A percentile compares a stretch with the other conserved stretches of the same genome.
Evolutionary conservation across 1,284 basidiomycete species (phyloP).

Genomic region (Abortiporus biennis): DNA sequence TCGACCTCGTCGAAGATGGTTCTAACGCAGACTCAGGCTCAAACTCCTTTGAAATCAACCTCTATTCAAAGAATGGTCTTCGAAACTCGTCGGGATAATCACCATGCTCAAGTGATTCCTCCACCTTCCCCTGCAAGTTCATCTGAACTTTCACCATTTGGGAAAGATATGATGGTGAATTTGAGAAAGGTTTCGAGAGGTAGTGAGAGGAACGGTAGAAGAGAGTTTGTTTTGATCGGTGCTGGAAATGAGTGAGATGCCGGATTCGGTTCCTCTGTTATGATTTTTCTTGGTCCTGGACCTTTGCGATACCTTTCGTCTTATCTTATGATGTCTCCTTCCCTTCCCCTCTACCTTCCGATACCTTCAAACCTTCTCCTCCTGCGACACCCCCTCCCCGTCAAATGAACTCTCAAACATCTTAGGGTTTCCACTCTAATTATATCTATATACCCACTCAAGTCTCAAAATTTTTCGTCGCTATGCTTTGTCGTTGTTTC

Average conservation of each 20-base stretch:
- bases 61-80: too few relatives aligned
- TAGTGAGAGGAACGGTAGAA: constrained; percentile 6
- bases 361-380: too few relatives aligned
- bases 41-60: too few relatives aligned
- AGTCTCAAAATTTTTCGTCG: too few relatives aligned
- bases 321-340: constrained; percentile 1
- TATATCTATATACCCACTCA: too few relatives aligned
- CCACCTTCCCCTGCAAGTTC: constrained; percentile 66
- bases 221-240: background rate
- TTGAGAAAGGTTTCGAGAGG: constrained; percentile 48
- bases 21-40: too few relatives aligned
- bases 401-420: too few relatives aligned
- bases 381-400: too few relatives aligned
- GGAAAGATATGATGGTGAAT: constrained; percentile 59
- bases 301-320: background rate
- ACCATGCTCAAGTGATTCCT: too few relatives aligned
- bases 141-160: constrained; percentile 63
- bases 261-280: background rate
- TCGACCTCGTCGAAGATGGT: background rate
- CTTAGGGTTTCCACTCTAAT: too few relatives aligned
- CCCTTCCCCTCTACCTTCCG: constrained; percentile 1
- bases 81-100: too few relatives aligned
- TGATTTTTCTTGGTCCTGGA: background rate
- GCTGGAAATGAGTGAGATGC: background rate
- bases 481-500: too few relatives aligned